Evolutionary conservation across 768 basidiomycete species (phyloP), one percentile per base, ranked within the genome.

Genomic region (Holtermannia corniformis): DNA sequence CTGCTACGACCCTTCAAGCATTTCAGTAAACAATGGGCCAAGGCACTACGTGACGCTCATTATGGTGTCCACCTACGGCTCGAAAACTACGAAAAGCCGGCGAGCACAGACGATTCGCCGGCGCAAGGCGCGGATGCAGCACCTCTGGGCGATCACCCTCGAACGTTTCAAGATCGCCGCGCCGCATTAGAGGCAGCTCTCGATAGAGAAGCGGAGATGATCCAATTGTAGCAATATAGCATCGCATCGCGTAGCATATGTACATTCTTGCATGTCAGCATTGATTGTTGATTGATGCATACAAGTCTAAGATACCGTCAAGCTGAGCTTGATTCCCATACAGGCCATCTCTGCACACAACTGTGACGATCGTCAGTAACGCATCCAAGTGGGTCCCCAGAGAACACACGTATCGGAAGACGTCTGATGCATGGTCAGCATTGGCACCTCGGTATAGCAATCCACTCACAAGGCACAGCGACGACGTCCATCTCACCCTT

Each of bases 321-420:
- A 73, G 45, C 87, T 86, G 47, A 97, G 79, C 28, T 85, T 82
- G 63, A 99, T 96, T 44, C 95, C 93, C 93, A 97, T 97, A 16
- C 88, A 85, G n/a, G 92, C 92, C 61, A 99, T 75, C 75, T 99
- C 95, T 2, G 92, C 72, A 45, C 71, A 72, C 20, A 74, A 61
- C 60, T 67, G 47, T 3, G 25, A 27, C 24, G 24, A 23, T 5
- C 23, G 43, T 40, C 22, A 63, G 45, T 27, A 22, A 41, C 43
- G 37, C 24, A 22, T 24, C 45, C 50, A 45, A 14, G 1, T 23
- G n/a, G n/a, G n/a, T n/a, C n/a, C n/a, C 5, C 23, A 13, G 7
- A 19, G 10, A 13, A 61, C 63, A 58, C 51, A 65, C 60, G 51
- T 71, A 71, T 52, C 67, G 57, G 59, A 71, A 71, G 42, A 71